Conservation (phyloP, 345 rosid genomes). For the Reutealis trisperma region DNA sequence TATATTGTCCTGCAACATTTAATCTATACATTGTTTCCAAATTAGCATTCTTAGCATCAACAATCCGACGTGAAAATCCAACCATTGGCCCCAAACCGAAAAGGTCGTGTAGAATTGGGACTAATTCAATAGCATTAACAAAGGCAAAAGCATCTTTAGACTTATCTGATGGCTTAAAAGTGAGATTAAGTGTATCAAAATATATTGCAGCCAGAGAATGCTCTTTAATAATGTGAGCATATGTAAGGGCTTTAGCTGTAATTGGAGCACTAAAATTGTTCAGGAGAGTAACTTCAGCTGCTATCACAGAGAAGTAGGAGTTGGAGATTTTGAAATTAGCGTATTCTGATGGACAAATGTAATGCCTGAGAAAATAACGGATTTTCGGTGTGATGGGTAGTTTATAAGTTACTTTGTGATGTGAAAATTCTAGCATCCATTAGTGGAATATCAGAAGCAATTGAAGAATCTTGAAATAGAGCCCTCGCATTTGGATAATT, state of each 20-base stretch:
- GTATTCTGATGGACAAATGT: conserved; percentile 70
- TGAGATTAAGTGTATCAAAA: conserved; percentile 39
- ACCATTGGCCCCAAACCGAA: conserved; percentile 52
- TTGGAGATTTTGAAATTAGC: conserved; percentile 41
- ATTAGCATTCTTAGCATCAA: conserved; percentile 36
- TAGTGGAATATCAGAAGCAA: conserved; percentile 59
- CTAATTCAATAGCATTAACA: conserved; percentile 72
- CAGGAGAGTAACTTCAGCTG: conserved; percentile 53
- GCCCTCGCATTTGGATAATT: conserved; percentile 45
- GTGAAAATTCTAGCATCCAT: conserved; percentile 73
- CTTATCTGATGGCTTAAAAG: conserved; percentile 53
- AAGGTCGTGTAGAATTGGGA: conserved; percentile 47
- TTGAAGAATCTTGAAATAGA: conserved; percentile 65
- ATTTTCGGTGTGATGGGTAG: conserved; percentile 44
- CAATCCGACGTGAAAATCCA: conserved; percentile 46
- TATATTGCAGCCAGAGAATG: conserved; percentile 51
- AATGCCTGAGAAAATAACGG: conserved; percentile 52
- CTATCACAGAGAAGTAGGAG: conserved; percentile 60
- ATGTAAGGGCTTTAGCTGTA: conserved; percentile 69
- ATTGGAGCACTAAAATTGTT: conserved; percentile 72
- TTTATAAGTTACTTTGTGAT: conserved; percentile 48
- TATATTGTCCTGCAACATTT: conserved; percentile 68
- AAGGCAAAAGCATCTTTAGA: conserved; percentile 51
- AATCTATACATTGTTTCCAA: conserved; percentile 68
- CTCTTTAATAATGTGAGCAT: conserved; percentile 65